A percentile compares a stretch with the other conserved stretches of the same genome.
Conservation (phyloP, 257 asterid species). For the Solanum gandarillasii region DNA sequence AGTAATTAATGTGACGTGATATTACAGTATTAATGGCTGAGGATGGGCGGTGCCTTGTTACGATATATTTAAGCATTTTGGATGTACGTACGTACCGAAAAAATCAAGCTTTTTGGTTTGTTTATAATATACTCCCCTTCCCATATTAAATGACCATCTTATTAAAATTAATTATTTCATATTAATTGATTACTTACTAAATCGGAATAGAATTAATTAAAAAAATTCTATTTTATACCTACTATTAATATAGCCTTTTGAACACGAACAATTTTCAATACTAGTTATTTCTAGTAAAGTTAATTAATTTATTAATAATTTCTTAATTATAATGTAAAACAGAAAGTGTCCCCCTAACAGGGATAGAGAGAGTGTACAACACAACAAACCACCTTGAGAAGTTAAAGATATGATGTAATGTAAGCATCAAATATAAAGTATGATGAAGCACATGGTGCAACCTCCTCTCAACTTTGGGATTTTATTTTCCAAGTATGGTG, state of each 20-base stretch:
- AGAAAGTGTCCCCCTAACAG: no score
- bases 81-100: neutral
- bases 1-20: neutral
- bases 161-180: fast-evolving
- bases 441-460: neutral
- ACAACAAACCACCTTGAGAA: neutral
- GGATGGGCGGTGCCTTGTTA: neutral
- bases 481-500: neutral
- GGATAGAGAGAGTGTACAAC: neutral
- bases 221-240: no score
- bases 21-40: neutral
- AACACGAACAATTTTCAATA: neutral
- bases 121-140: neutral
- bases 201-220: no score
- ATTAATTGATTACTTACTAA: no score
- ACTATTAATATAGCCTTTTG: neutral
- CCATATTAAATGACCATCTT: neutral
- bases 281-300: no score
- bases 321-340: neutral
- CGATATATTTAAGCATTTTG: neutral
- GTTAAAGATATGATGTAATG: neutral
- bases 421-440: neutral
- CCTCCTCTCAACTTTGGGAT: neutral
- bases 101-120: neutral
- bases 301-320: no score